Evolutionary conservation across 768 basidiomycete genomes (phyloP), one percentile per base, ranked within the genome.

Genomic region (Auricularia heimuer): DNA sequence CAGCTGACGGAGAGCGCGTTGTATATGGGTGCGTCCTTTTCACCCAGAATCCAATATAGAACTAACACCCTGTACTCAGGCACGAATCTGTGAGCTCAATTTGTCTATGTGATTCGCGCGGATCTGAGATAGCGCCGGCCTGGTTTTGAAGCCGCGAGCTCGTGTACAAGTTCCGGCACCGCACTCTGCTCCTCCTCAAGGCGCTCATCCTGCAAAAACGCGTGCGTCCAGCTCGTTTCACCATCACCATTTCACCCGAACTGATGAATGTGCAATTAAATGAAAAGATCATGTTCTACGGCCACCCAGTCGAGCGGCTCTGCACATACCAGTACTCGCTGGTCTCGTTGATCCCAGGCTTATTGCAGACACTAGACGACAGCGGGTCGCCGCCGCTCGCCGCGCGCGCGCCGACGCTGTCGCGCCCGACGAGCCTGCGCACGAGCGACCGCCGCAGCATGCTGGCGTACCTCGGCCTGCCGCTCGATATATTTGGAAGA

Each of bases 261-360:
- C 61, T 36, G 3, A 24, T 4, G 14, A 44, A 29, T 29, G 3
- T 29, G 2, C 29, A 29, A 29, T 3, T 2, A 29, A 29, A 29
- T 18, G 14, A 33, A 42, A 71, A 96, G 94, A 90, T 98, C 65
- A 89, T 98, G 87, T 95, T 99, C 75, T 97, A 84, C 71, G 95
- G 95, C 4, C 92, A 96, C 71, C 96, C 96, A 0, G 96, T 98
- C 2, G 97, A 99, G 75, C 86, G 87, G 58, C 77, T 99, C 21
- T 98, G 96, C 77, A 98, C 94, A 33, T 98, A 93, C 72, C 97
- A 99, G 74, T 99, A 99, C 74, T 96, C 94, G 0, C 81, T 98
- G n/a, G 84, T 97, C 60, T 94, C 96, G 0, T 80, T 98, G 7
- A 82, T 98, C 66, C 96, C 96, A 10, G 92, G 91, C 34, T 82